Evolutionary conservation across 2,329 filamentous ascomycete species (phyloP).

Genomic region (Trichocomaceae sp.): DNA sequence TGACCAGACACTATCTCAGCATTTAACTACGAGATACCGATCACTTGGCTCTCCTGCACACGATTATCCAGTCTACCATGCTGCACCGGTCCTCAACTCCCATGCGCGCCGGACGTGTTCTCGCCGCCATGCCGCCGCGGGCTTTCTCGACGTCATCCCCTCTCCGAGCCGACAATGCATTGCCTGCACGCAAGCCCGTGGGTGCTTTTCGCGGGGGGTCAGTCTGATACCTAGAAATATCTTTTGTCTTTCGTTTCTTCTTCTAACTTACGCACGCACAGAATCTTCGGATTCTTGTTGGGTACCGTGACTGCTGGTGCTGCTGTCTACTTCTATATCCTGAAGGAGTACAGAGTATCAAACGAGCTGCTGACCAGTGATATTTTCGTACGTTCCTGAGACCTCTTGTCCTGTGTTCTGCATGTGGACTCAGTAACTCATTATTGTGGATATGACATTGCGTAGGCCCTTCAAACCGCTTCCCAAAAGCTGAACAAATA

Average conservation of each 20-base stretch:
- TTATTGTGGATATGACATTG: background rate
- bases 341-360: conserved; percentile 87
- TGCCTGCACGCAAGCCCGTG: conserved; percentile 58
- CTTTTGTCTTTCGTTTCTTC: too few species aligned
- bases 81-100: background rate
- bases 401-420: background rate
- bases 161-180: conserved; percentile 26
- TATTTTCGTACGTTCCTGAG: conserved; percentile 69
- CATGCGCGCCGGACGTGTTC: conserved; percentile 17
- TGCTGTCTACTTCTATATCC: conserved; percentile 83
- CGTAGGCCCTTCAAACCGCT: conserved; percentile 74
- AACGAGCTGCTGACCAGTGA: conserved; percentile 93
- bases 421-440: background rate
- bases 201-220: conserved; percentile 68
- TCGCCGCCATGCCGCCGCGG: conserved; percentile 16
- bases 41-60: background rate
- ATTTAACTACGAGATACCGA: background rate
- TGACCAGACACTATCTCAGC: too few species aligned
- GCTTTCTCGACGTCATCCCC: conserved; percentile 32
- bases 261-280: conserved; percentile 35
- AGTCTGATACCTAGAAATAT: too few species aligned
- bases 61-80: background rate
- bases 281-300: conserved; percentile 84
- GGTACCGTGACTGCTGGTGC: conserved; percentile 72
- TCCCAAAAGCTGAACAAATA: conserved; percentile 82